Conservation (phyloP, 441 rosid species). For the Euphorbia schlechtendalii region DNA sequence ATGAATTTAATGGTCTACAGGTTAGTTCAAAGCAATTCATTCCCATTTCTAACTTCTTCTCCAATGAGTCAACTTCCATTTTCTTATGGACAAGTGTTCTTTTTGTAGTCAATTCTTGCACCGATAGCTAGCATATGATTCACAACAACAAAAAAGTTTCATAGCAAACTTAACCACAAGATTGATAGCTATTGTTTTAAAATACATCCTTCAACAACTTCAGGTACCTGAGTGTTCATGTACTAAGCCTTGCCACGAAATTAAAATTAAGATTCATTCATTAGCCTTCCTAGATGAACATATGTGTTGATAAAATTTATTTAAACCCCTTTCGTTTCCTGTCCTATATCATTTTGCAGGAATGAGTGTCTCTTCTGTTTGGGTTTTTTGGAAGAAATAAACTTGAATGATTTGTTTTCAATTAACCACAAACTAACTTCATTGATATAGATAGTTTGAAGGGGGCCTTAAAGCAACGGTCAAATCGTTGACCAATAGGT, state of each 20-base stretch:
- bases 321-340: too few species aligned
- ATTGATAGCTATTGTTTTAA: background rate
- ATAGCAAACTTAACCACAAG: background rate
- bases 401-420: background rate
- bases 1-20: background rate
- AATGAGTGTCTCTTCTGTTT: background rate
- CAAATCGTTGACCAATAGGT: too few species aligned
- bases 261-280: background rate
- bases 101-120: slow-evolving; percentile 3
- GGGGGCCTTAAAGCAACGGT: too few species aligned
- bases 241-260: background rate
- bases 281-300: background rate
- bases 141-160: background rate
- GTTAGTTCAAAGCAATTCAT: background rate
- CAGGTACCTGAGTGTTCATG: background rate
- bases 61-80: background rate
- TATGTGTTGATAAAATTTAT: background rate
- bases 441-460: too few species aligned
- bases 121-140: background rate
- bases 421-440: too few species aligned
- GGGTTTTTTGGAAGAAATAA: background rate
- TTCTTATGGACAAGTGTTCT: background rate
- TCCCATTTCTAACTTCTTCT: background rate
- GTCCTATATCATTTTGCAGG: too few species aligned
- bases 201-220: background rate